Conservation (phyloP, 805 yeast genomes). For the Martiniozyma abietophila region DNA sequence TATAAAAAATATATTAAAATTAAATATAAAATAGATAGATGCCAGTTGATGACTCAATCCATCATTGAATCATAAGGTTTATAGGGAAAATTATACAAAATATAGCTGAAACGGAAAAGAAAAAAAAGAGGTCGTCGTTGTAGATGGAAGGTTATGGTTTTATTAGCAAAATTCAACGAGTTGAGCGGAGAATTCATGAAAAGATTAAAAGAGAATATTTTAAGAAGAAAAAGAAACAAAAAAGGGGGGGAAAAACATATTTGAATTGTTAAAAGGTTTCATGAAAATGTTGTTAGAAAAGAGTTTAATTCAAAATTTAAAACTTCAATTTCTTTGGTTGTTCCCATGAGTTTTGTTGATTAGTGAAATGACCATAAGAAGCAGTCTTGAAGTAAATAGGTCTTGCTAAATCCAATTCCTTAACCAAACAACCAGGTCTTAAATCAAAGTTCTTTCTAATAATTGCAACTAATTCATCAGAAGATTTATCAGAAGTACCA, state of each 20-base stretch:
- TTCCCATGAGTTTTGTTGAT: slow-evolving; percentile 99
- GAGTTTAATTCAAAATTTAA: slow-evolving; percentile 27
- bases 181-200: slow-evolving; percentile 21
- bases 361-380: slow-evolving; percentile 98
- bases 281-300: slow-evolving; percentile 3
- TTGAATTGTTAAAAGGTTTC: too few species aligned
- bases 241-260: slow-evolving; percentile 1
- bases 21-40: slow-evolving; percentile 13
- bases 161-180: slow-evolving; percentile 16
- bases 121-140: background rate
- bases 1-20: slow-evolving; percentile 2
- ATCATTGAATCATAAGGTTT: slow-evolving; percentile 10
- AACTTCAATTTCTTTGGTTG: slow-evolving; percentile 73
- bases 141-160: too few species aligned
- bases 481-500: slow-evolving; percentile 89
- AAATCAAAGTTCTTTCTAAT: slow-evolving; percentile 92
- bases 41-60: slow-evolving; percentile 19
- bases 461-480: slow-evolving; percentile 84
- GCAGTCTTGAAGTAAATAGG: slow-evolving; percentile 99
- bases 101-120: background rate
- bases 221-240: background rate
- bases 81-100: slow-evolving; percentile 1
- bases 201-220: background rate
- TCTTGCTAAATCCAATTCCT: slow-evolving; percentile 93
- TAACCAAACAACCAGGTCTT: slow-evolving; percentile 99